phyloP scores from a whole-genome alignment of 495 filamentous ascomycete species.

The Neurospora discreta region DNA sequence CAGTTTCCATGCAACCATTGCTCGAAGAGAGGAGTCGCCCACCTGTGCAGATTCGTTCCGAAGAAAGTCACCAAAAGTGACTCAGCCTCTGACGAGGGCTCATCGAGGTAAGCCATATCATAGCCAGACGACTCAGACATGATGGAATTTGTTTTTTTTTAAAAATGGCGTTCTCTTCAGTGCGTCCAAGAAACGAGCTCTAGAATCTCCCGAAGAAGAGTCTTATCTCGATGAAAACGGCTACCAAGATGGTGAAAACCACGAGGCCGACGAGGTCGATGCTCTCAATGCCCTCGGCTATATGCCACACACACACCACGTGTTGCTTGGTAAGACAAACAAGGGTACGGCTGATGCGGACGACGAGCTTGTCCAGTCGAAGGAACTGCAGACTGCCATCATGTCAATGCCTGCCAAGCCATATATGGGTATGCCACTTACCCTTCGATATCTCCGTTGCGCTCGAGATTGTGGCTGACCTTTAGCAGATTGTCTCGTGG shows the following conservation, averaged over 20 bases:
- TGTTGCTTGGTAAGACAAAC: conserved; percentile 17
- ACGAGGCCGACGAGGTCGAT: conserved; percentile 14
- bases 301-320: conserved; percentile 19
- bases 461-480: conserved; percentile 16
- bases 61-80: conserved; percentile 15
- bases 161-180: conserved; percentile 1
- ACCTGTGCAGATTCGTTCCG: conserved; percentile 26
- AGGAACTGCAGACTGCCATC: conserved; percentile 17
- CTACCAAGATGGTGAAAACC: conserved; percentile 5
- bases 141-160: background rate
- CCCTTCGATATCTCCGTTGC: background rate
- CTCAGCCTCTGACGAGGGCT: conserved; percentile 3
- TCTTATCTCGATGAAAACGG: background rate
- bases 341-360: conserved; percentile 7
- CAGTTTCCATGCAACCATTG: conserved; percentile 37
- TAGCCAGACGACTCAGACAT: background rate
- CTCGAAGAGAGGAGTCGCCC: conserved; percentile 25
- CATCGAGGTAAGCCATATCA: conserved; percentile 6
- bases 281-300: conserved; percentile 24
- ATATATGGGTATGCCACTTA: conserved; percentile 19
- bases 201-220: conserved; percentile 6
- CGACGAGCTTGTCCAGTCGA: conserved; percentile 11
- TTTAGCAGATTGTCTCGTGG: conserved; percentile 34
- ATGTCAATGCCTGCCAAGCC: conserved; percentile 12
- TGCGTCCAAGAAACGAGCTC: conserved; percentile 12